phyloP scores from a whole-genome alignment of 805 yeast species.

The Kluyveromyces nonfermentans region DNA sequence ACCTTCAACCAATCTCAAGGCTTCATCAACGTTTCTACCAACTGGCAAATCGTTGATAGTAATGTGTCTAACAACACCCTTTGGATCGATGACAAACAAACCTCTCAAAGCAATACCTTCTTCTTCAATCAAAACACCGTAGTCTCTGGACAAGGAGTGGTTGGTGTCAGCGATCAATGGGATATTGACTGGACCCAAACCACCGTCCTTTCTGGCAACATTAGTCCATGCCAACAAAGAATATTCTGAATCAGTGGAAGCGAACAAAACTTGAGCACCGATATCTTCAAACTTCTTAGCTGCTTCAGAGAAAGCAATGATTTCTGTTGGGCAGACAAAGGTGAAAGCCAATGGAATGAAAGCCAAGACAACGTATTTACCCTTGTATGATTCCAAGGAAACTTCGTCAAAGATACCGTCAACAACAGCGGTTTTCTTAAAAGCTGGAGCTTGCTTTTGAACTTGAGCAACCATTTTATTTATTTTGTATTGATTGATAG shows the following conservation, averaged over 20 bases:
- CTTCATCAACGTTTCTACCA: conserved; percentile 98
- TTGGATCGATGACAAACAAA: conserved; percentile 94
- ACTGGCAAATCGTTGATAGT: conserved; percentile 99
- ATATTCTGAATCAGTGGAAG: conserved; percentile 98
- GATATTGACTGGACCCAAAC: conserved; percentile 89
- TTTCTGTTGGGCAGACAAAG: conserved; percentile 98
- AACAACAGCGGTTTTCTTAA: conserved; percentile 94
- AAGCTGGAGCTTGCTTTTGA: conserved; percentile 93
- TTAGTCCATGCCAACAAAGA: conserved; percentile 97
- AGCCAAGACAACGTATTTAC: conserved; percentile 95
- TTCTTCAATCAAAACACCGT: conserved; percentile 95
- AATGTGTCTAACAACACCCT: conserved; percentile 89
- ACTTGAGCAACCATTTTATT: conserved; percentile 73
- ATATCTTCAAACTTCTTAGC: conserved; percentile 79
- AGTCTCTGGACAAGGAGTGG: conserved; percentile 89
- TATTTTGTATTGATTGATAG: neutral
- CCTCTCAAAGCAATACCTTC: conserved; percentile 98
- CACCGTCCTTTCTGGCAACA: conserved; percentile 94
- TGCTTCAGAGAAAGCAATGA: conserved; percentile 97
- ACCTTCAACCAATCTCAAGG: conserved; percentile 94
- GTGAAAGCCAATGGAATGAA: conserved; percentile 99
- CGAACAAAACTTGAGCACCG: conserved; percentile 83
- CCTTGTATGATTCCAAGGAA: conserved; percentile 89
- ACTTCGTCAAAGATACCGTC: conserved; percentile 95
- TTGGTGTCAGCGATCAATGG: conserved; percentile 95